Evolutionary conservation across 1,284 basidiomycete species (phyloP).

Genomic region (Erythrobasidium hasegawianum): DNA sequence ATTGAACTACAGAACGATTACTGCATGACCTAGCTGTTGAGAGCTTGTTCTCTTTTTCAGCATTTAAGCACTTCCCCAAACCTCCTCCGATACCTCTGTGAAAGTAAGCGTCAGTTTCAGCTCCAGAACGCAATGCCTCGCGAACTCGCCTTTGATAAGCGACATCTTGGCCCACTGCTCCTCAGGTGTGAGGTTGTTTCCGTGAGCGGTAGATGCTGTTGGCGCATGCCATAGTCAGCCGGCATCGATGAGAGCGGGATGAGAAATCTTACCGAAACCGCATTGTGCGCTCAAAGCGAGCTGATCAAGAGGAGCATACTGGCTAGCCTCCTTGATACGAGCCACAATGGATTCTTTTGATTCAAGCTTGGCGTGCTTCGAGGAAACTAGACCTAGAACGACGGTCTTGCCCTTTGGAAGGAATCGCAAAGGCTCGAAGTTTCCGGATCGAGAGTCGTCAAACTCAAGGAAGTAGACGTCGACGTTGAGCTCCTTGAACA

Average conservation of each 20-base stretch:
- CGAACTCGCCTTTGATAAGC: conserved; percentile 35
- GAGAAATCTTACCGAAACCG: conserved; percentile 35
- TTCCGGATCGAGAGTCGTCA: conserved; percentile 67
- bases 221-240: too few relatives aligned
- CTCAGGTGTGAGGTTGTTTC: conserved; percentile 38
- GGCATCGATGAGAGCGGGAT: too few relatives aligned
- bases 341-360: conserved; percentile 40
- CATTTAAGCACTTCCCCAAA: conserved; percentile 51
- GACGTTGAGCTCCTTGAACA: conserved; percentile 39
- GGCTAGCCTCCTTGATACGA: conserved; percentile 37
- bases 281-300: conserved; percentile 47
- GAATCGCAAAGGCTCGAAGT: conserved; percentile 63
- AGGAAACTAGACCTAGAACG: conserved; percentile 41
- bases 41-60: not conserved
- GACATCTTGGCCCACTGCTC: conserved; percentile 47
- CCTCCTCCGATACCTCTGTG: conserved; percentile 44
- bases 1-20: too few relatives aligned
- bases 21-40: too few relatives aligned
- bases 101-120: too few relatives aligned
- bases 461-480: conserved; percentile 56
- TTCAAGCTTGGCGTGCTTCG: conserved; percentile 41
- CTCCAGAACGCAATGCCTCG: too few relatives aligned
- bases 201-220: not conserved
- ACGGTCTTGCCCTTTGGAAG: conserved; percentile 55
- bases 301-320: conserved; percentile 43